Evolutionary conservation across 768 basidiomycete genomes (phyloP).

Genomic region (Chalciporus piperatus): DNA sequence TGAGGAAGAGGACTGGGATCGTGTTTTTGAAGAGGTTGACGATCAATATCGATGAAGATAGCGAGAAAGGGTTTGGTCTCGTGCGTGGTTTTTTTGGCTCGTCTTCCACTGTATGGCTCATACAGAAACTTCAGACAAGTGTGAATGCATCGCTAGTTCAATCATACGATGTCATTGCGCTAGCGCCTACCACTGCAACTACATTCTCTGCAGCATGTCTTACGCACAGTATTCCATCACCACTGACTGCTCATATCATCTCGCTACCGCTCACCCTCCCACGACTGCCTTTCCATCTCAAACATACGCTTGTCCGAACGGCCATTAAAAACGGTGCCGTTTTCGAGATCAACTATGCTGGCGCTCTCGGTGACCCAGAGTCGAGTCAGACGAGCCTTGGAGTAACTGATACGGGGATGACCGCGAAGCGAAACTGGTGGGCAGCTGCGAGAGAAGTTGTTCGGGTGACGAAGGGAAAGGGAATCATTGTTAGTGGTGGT

Average conservation of each 20-base stretch:
- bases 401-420: conserved; percentile 49
- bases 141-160: no score
- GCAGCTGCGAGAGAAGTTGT: conserved; percentile 71
- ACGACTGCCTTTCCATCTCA: conserved; percentile 76
- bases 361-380: conserved; percentile 64
- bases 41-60: conserved; percentile 76
- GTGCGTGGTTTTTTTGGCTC: conserved; percentile 39
- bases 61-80: conserved; percentile 83
- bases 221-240: conserved; percentile 72
- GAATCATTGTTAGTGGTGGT: conserved; percentile 69
- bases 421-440: conserved; percentile 83
- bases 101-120: neutral
- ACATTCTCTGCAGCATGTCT: conserved; percentile 83
- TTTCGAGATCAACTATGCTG: conserved; percentile 78
- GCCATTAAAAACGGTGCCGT: conserved; percentile 80
- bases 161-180: no score
- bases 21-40: conserved; percentile 73
- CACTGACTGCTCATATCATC: conserved; percentile 78
- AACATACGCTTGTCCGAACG: conserved; percentile 78
- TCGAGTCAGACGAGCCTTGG: conserved; percentile 42
- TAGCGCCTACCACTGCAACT: conserved; percentile 26
- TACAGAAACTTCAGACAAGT: neutral
- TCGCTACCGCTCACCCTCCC: conserved; percentile 75
- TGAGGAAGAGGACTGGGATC: conserved; percentile 57
- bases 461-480: conserved; percentile 79